A percentile compares a stretch with the other conserved stretches of the same genome.
phyloP scores from a whole-genome alignment of 768 basidiomycete genomes.

The Xanthoconium stramineum region DNA sequence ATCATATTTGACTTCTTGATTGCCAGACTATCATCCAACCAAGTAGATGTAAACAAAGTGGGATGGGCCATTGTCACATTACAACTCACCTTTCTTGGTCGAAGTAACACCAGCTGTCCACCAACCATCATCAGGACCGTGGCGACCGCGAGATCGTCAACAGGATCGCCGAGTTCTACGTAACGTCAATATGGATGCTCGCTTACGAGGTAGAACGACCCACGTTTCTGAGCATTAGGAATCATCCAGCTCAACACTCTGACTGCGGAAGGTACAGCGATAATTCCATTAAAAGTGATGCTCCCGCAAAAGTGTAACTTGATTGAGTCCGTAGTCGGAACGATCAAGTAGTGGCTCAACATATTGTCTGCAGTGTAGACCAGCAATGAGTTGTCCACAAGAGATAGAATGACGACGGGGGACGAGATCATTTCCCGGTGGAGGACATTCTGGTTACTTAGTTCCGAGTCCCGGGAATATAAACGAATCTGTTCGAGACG shows the following conservation, averaged over 20 bases:
- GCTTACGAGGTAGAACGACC: slow-evolving; percentile 25
- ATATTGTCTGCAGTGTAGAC: slow-evolving; percentile 96
- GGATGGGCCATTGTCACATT: background rate
- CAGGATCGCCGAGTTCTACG: slow-evolving; percentile 89
- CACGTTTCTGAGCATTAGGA: slow-evolving; percentile 88
- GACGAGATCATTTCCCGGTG: slow-evolving; percentile 74
- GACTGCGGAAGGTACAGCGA: slow-evolving; percentile 78
- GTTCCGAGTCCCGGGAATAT: slow-evolving; percentile 89
- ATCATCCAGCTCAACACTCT: slow-evolving; percentile 97
- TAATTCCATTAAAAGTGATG: slow-evolving; percentile 90
- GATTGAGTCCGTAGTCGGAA: slow-evolving; percentile 79
- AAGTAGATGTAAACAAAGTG: background rate
- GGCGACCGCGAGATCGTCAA: slow-evolving; percentile 87
- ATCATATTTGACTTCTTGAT: slow-evolving; percentile 93
- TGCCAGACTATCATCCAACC: slow-evolving; percentile 54
- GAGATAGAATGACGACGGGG: slow-evolving; percentile 80
- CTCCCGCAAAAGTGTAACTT: slow-evolving; percentile 89
- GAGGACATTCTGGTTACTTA: slow-evolving; percentile 79
- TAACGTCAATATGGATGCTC: slow-evolving; percentile 8
- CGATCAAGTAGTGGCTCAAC: slow-evolving; percentile 86
- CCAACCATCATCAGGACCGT: slow-evolving; percentile 96
- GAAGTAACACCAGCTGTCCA: slow-evolving; percentile 82
- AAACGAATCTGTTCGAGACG: slow-evolving; percentile 66
- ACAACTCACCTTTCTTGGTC: slow-evolving; percentile 72
- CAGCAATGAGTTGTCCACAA: slow-evolving; percentile 92